Conservation (phyloP, 768 basidiomycete genomes). For the Pisolithus marmoratus region DNA sequence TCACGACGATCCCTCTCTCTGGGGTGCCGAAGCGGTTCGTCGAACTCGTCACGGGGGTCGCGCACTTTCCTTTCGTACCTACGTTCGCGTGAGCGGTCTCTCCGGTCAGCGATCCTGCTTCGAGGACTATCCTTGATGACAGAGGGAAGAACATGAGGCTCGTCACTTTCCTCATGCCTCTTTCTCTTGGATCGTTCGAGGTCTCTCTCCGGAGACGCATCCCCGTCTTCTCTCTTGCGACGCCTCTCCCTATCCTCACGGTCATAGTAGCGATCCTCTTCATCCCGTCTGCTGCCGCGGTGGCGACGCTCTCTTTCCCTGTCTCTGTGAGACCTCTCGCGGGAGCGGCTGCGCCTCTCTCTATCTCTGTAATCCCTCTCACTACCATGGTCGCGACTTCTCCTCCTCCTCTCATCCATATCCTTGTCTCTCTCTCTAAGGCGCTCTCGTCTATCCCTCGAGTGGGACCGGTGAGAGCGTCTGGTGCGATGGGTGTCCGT, state of each 20-base stretch:
- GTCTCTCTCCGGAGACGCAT: constrained; percentile 43
- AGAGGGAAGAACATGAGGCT: constrained; percentile 34
- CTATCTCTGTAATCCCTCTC: constrained; percentile 44
- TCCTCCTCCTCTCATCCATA: constrained; percentile 55
- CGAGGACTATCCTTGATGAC: constrained; percentile 48
- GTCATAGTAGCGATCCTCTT: constrained; percentile 50
- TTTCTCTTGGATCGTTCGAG: constrained; percentile 61
- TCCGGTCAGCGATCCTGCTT: constrained; percentile 38
- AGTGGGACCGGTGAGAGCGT: constrained; percentile 67
- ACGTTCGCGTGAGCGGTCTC: constrained; percentile 50
- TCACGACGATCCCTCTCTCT: constrained; percentile 39
- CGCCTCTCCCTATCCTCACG: constrained; percentile 50
- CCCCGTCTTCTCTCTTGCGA: constrained; percentile 65
- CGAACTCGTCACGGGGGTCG: constrained; percentile 56
- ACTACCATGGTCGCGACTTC: constrained; percentile 56
- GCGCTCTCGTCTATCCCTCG: constrained; percentile 45
- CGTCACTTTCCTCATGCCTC: constrained; percentile 48
- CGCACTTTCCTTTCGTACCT: constrained; percentile 41
- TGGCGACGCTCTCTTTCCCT: constrained; percentile 36
- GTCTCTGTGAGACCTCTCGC: constrained; percentile 43
- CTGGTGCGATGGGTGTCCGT: constrained; percentile 71
- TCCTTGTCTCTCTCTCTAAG: constrained; percentile 47
- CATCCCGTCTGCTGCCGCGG: constrained; percentile 45
- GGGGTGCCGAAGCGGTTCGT: constrained; percentile 44
- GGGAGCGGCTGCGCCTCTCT: constrained; percentile 43